Base-by-base conservation (phyloP, 805 yeast genomes). In the Ogataea methanolica region DNA sequence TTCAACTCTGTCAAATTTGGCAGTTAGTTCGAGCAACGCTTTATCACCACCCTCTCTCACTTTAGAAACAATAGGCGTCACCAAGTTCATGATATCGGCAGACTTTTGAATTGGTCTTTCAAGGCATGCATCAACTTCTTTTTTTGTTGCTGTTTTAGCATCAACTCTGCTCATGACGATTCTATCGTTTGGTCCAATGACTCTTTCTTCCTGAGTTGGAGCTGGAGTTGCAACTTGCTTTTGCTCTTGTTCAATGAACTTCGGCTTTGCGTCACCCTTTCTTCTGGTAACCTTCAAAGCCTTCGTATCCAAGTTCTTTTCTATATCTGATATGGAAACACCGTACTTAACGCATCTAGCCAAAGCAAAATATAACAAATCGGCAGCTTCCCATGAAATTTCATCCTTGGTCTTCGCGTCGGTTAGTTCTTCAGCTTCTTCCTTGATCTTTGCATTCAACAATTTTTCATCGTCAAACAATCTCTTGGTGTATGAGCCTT, bases 371-470 rank as follows among this genome's bases (percentile, higher is more conserved):
- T 79, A 79, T 26, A 79, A 54, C 65, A 94, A 74, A 66, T 94
- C 99, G 8, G 99, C 99, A 45, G 96, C 92, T 70, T 94, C 99
- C 97, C 97, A 94, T 0, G 98, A 85, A 46, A 89, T 78, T 48
- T 92, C 72, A 2, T 76, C 78, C 58, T 75, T 75, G 6, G 72
- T 60, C 35, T 73, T 74, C 16, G 99, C 98, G 49, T 90, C 97
- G 33, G 90, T 81, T 52, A 94, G 78, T 68, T 94, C 99, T 60
- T 92, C 97, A 39, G 97, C 95, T 69, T 94, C 99, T 70, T 94
- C 99, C 66, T 82, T 81, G 69, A 94, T 84, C 73, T 94, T 88
- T 23, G 98, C 97, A 47, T 76, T 72, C 56, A 94, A 75, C 44
- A 94, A 73, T 23, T 73, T 75, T 37, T 80, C 81, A 68, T 94